phyloP scores from a whole-genome alignment of 2,329 filamentous ascomycete species.

The Monosporascus sp. region DNA sequence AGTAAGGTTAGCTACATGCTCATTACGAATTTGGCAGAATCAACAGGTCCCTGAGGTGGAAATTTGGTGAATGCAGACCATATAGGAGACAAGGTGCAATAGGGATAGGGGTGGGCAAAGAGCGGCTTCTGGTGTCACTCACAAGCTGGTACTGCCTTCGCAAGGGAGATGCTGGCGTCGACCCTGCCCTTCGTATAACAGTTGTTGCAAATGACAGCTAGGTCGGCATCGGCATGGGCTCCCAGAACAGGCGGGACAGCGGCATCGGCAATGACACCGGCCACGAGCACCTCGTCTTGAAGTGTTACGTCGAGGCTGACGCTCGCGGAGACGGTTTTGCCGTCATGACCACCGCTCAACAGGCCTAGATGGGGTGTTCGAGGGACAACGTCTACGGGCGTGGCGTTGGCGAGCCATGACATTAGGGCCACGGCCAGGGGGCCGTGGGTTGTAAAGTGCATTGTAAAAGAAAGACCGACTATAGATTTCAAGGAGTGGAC shows the following conservation, averaged over 20 bases:
- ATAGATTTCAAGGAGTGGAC: constrained; percentile 25
- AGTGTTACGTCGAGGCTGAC: constrained; percentile 21
- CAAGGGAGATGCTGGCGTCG: constrained; percentile 36
- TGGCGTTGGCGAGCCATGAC: constrained; percentile 22
- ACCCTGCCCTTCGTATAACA: constrained; percentile 48
- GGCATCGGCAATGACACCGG: constrained; percentile 20
- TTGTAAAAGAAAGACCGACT: constrained; percentile 15
- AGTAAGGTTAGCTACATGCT: no score
- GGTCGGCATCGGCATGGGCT: constrained; percentile 19
- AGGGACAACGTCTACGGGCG: constrained; percentile 10
- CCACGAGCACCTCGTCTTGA: constrained; percentile 19
- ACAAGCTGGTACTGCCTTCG: constrained; percentile 33
- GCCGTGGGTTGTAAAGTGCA: constrained; percentile 27
- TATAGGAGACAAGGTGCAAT: no score
- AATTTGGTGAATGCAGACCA: no score
- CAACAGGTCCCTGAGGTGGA: no score
- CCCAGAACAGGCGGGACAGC: constrained; percentile 35
- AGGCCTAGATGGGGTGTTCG: constrained; percentile 11
- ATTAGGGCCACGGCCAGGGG: constrained; percentile 26
- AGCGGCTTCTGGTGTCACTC: no score
- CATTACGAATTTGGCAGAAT: no score
- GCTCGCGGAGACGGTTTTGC: constrained; percentile 17
- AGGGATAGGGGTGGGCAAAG: no score
- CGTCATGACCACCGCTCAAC: constrained; percentile 10
- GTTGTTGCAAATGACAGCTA: constrained; percentile 37